phyloP scores from a whole-genome alignment of 2,329 filamentous ascomycete species.

The Oidium heveae region DNA sequence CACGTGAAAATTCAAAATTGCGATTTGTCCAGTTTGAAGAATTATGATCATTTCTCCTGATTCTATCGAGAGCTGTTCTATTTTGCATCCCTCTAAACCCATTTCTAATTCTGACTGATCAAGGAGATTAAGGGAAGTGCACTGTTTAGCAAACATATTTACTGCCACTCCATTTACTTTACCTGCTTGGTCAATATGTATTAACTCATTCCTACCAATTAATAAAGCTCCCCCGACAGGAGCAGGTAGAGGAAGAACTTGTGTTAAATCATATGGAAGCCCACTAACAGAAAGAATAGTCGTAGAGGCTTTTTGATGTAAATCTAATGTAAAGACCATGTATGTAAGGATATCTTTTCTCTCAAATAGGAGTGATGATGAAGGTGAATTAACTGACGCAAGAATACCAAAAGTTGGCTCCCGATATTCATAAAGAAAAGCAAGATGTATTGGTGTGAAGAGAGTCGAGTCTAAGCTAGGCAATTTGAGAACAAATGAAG shows the following conservation, averaged over 20 bases:
- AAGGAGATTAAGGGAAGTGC: constrained; percentile 58
- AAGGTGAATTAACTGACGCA: constrained; percentile 48
- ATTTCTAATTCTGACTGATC: constrained; percentile 67
- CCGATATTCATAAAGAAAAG: constrained; percentile 88
- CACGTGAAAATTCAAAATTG: constrained; percentile 56
- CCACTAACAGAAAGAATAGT: constrained; percentile 68
- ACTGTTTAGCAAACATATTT: constrained; percentile 65
- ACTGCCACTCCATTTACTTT: constrained; percentile 82
- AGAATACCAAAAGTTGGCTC: constrained; percentile 93
- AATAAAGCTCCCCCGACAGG: constrained; percentile 77
- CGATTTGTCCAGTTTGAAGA: constrained; percentile 47
- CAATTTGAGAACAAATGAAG: constrained; percentile 81
- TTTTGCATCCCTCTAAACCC: constrained; percentile 53
- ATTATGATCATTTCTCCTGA: constrained; percentile 68
- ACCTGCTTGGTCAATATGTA: constrained; percentile 88
- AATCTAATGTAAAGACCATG: constrained; percentile 82
- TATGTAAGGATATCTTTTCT: constrained; percentile 72
- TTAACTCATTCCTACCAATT: constrained; percentile 67
- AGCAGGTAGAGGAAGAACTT: constrained; percentile 56
- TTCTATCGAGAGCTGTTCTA: constrained; percentile 53
- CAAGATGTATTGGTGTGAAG: constrained; percentile 70
- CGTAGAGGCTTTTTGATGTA: constrained; percentile 82
- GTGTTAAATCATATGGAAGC: constrained; percentile 68
- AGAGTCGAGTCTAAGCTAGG: constrained; percentile 71
- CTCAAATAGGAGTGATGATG: constrained; percentile 45